Base-by-base conservation (phyloP, 495 filamentous ascomycete species). In the Penicillium dipodomyicola region DNA sequence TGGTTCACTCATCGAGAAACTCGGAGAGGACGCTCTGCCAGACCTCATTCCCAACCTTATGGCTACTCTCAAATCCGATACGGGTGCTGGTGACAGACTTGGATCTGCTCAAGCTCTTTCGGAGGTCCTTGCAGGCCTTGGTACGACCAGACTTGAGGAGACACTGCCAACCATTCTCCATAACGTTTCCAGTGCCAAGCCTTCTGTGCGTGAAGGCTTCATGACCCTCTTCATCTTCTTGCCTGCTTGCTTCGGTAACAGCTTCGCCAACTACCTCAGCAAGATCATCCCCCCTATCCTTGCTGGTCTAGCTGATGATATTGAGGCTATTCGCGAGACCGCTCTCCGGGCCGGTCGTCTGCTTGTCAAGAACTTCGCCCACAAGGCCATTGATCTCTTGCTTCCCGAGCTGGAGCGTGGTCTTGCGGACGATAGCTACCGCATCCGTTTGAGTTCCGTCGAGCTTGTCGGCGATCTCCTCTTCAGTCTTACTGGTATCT, bases 151-250 rank as follows among this genome's bases (percentile, higher is more conserved):
- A 58, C 77, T 98, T 49, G 94, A 98, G 73, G 95, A 97, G 74
- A 98, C 92, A 2, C 74, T 98, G 50, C 95, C 94, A 47, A 97
- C 94, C 7, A 96, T 98, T 57, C 74, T 98, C 25, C 94, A 98
- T 67, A 98, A 98, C 62, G 92, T 95, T 49, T 84, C 89, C 60
- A 97, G 94, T 65, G 81, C 90, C 49, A 97, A 96, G 71, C 72
- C 94, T 19, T 81, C 90, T 59, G 90, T 97, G 56, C 86, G 94
- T 57, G 94, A 98, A 79, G 94, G 94, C 35, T 98, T 97, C 80
- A 98, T 98, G 94, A 96, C 94, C 27, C 82, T 98, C 40, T 98
- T 98, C 75, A 97, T 98, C 61, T 98, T 96, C 80, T 84, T 98
- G 73, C 94, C 94, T 17, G 95, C 95, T 54, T 98, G 94, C 73